phyloP scores from a whole-genome alignment of 768 basidiomycete species.

The Erythrobasidium yunnanense region DNA sequence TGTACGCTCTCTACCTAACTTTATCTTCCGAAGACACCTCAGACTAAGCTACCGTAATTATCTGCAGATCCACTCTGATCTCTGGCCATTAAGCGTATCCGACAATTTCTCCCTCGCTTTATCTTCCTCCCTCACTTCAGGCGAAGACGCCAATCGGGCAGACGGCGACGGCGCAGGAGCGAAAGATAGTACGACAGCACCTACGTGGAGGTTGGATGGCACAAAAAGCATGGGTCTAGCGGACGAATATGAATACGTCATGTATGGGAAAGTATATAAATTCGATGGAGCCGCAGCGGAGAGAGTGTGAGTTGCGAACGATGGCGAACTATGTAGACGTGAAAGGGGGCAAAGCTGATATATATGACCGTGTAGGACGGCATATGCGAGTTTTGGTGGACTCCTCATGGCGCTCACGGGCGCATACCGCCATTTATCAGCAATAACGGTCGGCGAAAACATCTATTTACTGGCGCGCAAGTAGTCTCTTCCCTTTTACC shows the following conservation, averaged over 20 bases:
- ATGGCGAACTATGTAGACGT: background rate
- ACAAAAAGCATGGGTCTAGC: constrained; percentile 64
- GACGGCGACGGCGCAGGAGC: constrained; percentile 45
- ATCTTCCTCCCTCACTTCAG: constrained; percentile 55
- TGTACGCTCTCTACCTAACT: constrained; percentile 45
- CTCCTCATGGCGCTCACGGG: constrained; percentile 88
- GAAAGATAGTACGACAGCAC: constrained; percentile 49
- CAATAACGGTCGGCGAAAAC: constrained; percentile 83
- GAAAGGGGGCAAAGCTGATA: background rate
- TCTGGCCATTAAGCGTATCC: constrained; percentile 60
- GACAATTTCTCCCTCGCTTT: constrained; percentile 76
- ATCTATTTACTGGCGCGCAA: constrained; percentile 72
- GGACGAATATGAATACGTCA: constrained; percentile 96
- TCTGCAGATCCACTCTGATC: constrained; percentile 57
- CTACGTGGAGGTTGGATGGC: constrained; percentile 59
- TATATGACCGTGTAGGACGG: constrained; percentile 53
- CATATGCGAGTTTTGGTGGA: constrained; percentile 92
- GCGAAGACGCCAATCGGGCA: constrained; percentile 45
- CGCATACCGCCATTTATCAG: constrained; percentile 79
- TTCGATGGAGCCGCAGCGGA: constrained; percentile 78
- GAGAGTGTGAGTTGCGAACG: constrained; percentile 57
- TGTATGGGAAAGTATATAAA: constrained; percentile 78
- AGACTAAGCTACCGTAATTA: too few species aligned
- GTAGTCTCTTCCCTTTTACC: too few species aligned
- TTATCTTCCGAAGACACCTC: background rate